Conservation (phyloP, 768 basidiomycete genomes). For the Albatrellus ellisii region DNA sequence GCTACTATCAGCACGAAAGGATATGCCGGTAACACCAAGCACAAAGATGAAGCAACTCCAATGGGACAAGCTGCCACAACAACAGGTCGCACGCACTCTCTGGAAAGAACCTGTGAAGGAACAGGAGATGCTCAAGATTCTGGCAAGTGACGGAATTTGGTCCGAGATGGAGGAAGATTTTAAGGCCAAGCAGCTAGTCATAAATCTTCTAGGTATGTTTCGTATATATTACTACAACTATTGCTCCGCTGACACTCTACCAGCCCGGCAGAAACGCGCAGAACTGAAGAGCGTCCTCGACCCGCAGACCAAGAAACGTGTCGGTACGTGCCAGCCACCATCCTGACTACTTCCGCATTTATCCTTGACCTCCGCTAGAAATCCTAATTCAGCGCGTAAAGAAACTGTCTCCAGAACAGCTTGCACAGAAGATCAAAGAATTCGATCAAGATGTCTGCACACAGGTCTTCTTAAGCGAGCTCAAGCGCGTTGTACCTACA, state of each 20-base stretch:
- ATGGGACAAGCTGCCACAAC: conserved; percentile 96
- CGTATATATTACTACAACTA: neutral
- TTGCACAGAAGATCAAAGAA: conserved; percentile 70
- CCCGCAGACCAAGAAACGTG: conserved; percentile 82
- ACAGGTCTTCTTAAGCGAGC: conserved; percentile 78
- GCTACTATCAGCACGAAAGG: conserved; percentile 60
- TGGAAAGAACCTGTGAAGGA: conserved; percentile 69
- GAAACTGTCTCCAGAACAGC: conserved; percentile 75
- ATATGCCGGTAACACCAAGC: conserved; percentile 70
- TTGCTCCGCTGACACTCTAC: conserved; percentile 2
- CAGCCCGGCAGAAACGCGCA: conserved; percentile 74
- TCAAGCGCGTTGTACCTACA: conserved; percentile 79
- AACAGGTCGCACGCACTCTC: conserved; percentile 71
- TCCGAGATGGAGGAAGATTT: conserved; percentile 97
- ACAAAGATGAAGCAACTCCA: conserved; percentile 97
- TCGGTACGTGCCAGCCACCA: conserved; percentile 45
- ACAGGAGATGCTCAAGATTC: conserved; percentile 66
- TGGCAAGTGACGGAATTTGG: conserved; percentile 83
- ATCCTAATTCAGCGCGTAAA: conserved; percentile 85
- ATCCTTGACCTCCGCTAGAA: conserved; percentile 33
- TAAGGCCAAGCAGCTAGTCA: conserved; percentile 89
- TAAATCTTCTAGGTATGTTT: conserved; percentile 68
- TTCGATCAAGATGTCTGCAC: conserved; percentile 84
- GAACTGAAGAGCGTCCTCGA: conserved; percentile 89
- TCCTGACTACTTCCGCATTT: neutral